A percentile compares a stretch with the other conserved stretches of the same genome.
Evolutionary conservation across 176 grass and related monocot species (phyloP).

Genomic region (Oryza punctata): DNA sequence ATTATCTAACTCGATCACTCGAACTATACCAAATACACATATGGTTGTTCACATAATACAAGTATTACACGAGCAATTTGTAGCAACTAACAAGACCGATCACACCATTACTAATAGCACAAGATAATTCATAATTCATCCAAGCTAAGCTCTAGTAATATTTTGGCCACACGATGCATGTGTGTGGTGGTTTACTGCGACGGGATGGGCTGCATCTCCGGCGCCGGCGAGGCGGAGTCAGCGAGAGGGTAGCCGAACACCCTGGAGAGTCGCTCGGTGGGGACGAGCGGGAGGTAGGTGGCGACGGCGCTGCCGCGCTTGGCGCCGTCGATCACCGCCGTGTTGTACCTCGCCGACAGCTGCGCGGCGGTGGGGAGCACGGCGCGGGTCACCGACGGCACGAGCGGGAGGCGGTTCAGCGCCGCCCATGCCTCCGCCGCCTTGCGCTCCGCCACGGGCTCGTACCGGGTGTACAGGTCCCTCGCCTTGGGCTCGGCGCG

Average conservation of each 20-base stretch:
- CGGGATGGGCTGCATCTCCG: constrained; percentile 67
- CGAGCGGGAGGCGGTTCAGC: constrained; percentile 80
- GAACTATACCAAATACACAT: neutral
- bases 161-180: neutral
- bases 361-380: constrained; percentile 74
- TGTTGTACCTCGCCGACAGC: constrained; percentile 73
- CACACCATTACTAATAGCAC: neutral
- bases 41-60: neutral
- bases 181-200: constrained; percentile 15
- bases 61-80: neutral
- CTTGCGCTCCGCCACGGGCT: constrained; percentile 66
- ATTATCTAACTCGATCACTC: neutral
- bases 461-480: constrained; percentile 71
- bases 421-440: constrained; percentile 67
- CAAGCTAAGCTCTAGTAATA: neutral
- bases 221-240: neutral
- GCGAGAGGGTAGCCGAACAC: constrained; percentile 48
- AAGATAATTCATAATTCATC: neutral
- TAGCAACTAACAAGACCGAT: neutral
- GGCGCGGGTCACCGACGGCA: constrained; percentile 62
- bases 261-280: constrained; percentile 58
- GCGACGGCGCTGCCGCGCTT: constrained; percentile 73
- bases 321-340: constrained; percentile 44
- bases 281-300: constrained; percentile 76
- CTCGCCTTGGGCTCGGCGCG: constrained; percentile 57